Percentiles rank a stretch among this genome's conserved stretches.
phyloP scores from a whole-genome alignment of 768 basidiomycete genomes.

The Pisolithus albus region DNA sequence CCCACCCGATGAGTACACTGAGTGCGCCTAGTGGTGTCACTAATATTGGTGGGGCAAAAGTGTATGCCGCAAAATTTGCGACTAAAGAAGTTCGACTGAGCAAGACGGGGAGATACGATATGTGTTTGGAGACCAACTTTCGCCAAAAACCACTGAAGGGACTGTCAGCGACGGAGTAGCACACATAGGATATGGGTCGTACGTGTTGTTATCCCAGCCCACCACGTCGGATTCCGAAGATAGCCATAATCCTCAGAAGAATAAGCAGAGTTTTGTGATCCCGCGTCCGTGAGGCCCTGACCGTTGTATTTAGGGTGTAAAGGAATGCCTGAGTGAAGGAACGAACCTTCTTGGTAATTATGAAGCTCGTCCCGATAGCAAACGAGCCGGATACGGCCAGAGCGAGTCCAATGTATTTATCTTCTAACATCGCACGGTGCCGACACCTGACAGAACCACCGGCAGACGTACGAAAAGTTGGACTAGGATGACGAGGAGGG shows the following conservation, averaged over 20 bases:
- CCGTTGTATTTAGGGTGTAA: conserved; percentile 10
- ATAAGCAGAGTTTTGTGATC: conserved; percentile 45
- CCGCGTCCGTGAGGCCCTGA: conserved; percentile 87
- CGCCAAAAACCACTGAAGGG: conserved; percentile 83
- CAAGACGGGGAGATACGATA: conserved; percentile 1
- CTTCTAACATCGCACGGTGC: conserved; percentile 57
- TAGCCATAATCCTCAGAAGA: conserved; percentile 78
- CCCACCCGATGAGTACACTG: conserved; percentile 92
- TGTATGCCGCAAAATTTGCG: conserved; percentile 93
- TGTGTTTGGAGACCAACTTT: conserved; percentile 50
- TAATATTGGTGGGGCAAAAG: conserved; percentile 94
- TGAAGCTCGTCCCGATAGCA: conserved; percentile 92
- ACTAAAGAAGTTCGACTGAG: conserved; percentile 32
- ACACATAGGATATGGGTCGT: conserved; percentile 31
- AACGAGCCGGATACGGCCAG: conserved; percentile 81
- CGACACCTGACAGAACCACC: no score
- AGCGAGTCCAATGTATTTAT: conserved; percentile 91
- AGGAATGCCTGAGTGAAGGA: background rate
- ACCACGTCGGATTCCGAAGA: conserved; percentile 91
- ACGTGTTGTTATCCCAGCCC: conserved; percentile 92
- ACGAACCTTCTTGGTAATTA: conserved; percentile 96
- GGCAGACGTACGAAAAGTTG: no score
- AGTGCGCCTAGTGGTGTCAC: conserved; percentile 98
- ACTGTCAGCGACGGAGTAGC: conserved; percentile 4
- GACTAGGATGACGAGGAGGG: no score